Evolutionary conservation across 148 eudicot species (phyloP).

Genomic region (Rhododendron henanense): DNA sequence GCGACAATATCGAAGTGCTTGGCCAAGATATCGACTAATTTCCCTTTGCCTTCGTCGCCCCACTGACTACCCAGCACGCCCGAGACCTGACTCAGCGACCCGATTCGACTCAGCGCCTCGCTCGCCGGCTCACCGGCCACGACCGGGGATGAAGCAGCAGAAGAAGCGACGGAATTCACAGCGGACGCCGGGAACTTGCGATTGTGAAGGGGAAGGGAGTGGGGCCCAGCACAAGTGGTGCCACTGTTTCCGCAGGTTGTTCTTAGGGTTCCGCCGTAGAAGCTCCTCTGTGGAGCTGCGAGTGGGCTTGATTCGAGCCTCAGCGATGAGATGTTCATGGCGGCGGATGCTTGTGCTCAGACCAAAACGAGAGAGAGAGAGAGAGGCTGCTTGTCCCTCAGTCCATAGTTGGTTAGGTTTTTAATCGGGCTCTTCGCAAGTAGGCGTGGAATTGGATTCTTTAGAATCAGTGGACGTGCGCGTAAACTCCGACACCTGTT

Average conservation of each 20-base stretch:
- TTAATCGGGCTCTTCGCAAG: too few species aligned
- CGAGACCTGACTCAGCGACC: constrained; percentile 69
- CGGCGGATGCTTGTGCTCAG: not conserved
- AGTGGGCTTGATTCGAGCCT: constrained; percentile 36
- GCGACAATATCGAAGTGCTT: constrained; percentile 84
- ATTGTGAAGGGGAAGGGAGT: constrained; percentile 7
- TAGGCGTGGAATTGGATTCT: too few species aligned
- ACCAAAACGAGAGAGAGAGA: not conserved
- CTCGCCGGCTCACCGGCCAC: constrained; percentile 25
- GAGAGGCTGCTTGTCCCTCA: not conserved
- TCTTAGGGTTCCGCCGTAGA: not conserved
- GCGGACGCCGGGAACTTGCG: constrained; percentile 13
- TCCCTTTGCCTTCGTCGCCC: constrained; percentile 97
- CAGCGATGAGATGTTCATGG: constrained; percentile 37
- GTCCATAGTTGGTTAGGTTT: too few species aligned
- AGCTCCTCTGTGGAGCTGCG: not conserved
- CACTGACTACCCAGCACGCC: constrained; percentile 90
- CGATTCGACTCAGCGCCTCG: constrained; percentile 45
- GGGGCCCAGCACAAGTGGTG: not conserved
- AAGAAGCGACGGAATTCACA: constrained; percentile 16
- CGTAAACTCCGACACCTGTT: too few species aligned
- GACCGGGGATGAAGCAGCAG: constrained; percentile 9
- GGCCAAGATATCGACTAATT: constrained; percentile 83
- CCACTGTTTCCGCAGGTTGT: not conserved
- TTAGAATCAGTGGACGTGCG: too few species aligned